These are phyloP conservation scores for Neofusicoccum ribis DNA, from an alignment of 2,329 filamentous ascomycete species.

Conservation along the genomic window DNA sequence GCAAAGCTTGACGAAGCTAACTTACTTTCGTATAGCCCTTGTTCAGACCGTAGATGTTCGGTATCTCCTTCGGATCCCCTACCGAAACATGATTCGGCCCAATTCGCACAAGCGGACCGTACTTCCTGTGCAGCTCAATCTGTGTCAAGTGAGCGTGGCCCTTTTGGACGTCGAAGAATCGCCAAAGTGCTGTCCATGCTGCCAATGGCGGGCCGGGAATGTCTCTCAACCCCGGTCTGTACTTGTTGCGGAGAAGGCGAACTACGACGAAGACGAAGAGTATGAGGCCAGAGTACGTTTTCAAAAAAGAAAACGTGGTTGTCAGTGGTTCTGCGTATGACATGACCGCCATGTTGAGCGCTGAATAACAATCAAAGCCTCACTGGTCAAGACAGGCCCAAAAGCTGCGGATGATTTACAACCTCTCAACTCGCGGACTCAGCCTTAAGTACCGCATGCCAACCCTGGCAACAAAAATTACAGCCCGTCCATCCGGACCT, in stretches of 20 bases:
- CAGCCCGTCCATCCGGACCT: neutral
- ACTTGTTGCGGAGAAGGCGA: slow-evolving; percentile 13
- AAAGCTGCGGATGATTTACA: no score
- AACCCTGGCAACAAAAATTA: neutral
- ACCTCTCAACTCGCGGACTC: neutral
- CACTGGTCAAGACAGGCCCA: no score
- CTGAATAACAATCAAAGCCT: neutral
- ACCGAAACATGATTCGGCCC: slow-evolving; percentile 79
- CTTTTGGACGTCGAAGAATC: slow-evolving; percentile 60
- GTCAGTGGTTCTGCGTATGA: neutral
- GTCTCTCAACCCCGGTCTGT: slow-evolving; percentile 24
- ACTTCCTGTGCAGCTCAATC: slow-evolving; percentile 67
- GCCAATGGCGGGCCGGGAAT: slow-evolving; percentile 63
- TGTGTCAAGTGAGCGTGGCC: slow-evolving; percentile 56
- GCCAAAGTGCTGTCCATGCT: slow-evolving; percentile 72
- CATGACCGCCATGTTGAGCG: neutral
- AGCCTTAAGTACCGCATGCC: neutral
- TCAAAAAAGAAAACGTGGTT: neutral
- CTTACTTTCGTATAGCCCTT: slow-evolving; percentile 41
- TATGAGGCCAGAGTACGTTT: neutral
- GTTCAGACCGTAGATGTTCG: slow-evolving; percentile 64
- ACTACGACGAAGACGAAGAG: neutral
- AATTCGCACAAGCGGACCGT: slow-evolving; percentile 74
- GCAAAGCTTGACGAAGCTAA: neutral
- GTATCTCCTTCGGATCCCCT: slow-evolving; percentile 71